These are phyloP conservation scores for Nidularia sp. DNA, from an alignment of 768 basidiomycete species.

Conservation along the genomic window DNA sequence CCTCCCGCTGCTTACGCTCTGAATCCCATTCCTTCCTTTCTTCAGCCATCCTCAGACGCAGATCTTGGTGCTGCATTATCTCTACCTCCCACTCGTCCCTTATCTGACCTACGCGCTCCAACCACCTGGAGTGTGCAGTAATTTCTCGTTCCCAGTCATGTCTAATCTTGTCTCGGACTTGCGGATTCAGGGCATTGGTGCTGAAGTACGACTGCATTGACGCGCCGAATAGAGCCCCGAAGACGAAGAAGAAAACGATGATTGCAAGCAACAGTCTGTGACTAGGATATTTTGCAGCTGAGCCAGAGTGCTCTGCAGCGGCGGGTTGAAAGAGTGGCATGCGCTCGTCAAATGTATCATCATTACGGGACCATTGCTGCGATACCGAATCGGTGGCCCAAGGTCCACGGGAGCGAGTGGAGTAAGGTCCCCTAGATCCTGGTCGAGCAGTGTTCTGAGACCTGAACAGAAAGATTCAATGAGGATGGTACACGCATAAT, in stretches of 20 bases:
- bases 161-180: slow-evolving; percentile 1
- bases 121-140: background rate
- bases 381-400: no score
- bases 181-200: background rate
- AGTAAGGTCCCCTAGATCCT: no score
- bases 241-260: background rate
- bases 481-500: no score
- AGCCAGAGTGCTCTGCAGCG: no score
- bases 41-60: background rate
- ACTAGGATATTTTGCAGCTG: no score
- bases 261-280: no score
- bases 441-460: no score
- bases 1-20: background rate
- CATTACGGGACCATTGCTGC: no score
- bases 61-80: background rate
- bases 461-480: no score
- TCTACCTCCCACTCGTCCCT: background rate
- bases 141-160: background rate
- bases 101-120: background rate
- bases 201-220: background rate
- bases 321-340: no score
- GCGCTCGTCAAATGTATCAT: no score
- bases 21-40: background rate
- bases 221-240: background rate
- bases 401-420: no score